phyloP scores from a whole-genome alignment of 495 filamentous ascomycete genomes.

The Apiosordaria backusii region DNA sequence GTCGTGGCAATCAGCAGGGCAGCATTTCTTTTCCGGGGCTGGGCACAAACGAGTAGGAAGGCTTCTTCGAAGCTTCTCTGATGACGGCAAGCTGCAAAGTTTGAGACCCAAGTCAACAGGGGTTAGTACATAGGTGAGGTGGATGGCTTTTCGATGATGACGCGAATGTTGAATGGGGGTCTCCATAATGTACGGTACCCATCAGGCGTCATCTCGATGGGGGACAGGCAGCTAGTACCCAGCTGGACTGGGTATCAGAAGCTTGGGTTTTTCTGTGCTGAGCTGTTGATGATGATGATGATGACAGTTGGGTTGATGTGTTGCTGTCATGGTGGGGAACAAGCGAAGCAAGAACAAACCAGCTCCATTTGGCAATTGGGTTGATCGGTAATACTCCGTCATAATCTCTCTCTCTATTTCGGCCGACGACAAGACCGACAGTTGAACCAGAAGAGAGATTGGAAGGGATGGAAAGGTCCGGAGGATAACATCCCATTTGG shows the following conservation, averaged over 20 bases:
- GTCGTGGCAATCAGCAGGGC: constrained; percentile 30
- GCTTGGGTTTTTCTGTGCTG: not conserved
- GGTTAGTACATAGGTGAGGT: not conserved
- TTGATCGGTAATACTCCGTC: too few relatives aligned
- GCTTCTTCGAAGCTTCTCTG: not conserved
- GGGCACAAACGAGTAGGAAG: not conserved
- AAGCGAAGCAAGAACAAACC: too few relatives aligned
- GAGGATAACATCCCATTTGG: constrained; percentile 11
- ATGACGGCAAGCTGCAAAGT: too few relatives aligned
- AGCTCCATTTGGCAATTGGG: too few relatives aligned
- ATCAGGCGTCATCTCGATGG: not conserved
- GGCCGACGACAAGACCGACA: too few relatives aligned
- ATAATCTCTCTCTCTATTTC: too few relatives aligned
- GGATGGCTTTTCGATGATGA: constrained; percentile 16
- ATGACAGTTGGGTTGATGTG: not conserved
- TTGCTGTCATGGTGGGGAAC: not conserved
- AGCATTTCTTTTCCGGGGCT: constrained; percentile 2
- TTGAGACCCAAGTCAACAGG: not conserved
- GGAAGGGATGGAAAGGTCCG: constrained; percentile 15
- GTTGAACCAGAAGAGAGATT: constrained; percentile 2
- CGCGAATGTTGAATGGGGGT: constrained; percentile 21
- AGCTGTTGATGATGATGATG: not conserved
- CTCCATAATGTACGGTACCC: too few relatives aligned
- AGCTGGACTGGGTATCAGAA: not conserved
- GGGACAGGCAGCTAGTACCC: not conserved